Percentiles rank a stretch among this genome's conserved stretches.
Evolutionary conservation across 192 early-diverging fungal genomes (phyloP).

Genomic region (Rhizophagus clarus): DNA sequence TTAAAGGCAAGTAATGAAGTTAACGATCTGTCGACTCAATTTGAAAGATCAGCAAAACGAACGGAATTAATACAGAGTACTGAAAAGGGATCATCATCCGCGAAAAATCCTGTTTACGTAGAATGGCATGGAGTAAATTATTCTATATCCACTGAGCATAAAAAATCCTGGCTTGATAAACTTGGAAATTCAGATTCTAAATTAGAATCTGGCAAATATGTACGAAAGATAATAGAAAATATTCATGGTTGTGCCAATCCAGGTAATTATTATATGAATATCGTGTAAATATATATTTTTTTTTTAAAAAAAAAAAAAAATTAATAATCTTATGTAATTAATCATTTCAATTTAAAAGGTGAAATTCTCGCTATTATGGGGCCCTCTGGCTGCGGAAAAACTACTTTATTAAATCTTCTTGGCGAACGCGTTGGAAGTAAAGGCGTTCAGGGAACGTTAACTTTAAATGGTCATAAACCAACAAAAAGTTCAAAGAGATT

Average conservation of each 20-base stretch:
- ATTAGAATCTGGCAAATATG: not conserved
- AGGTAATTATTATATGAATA: not conserved
- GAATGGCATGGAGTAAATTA: slow-evolving; percentile 19
- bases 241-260: slow-evolving; percentile 31
- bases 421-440: slow-evolving; percentile 54
- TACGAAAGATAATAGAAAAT: slow-evolving; percentile 9
- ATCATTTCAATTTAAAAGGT: not conserved
- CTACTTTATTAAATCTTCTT: slow-evolving; percentile 63
- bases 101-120: slow-evolving; percentile 4
- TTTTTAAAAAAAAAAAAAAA: not conserved
- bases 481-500: slow-evolving; percentile 48
- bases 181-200: not conserved
- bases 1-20: no score
- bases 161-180: not conserved
- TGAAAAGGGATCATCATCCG: not conserved
- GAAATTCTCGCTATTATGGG: slow-evolving; percentile 66
- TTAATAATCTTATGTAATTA: not conserved
- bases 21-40: no score
- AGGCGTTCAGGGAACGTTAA: slow-evolving; percentile 35
- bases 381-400: slow-evolving; percentile 59
- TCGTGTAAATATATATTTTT: no score
- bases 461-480: slow-evolving; percentile 2
- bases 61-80: slow-evolving; percentile 10
- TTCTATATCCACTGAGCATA: not conserved
- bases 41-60: not conserved